These are phyloP conservation scores for Skeletonema potamos DNA, from an alignment of 108 stramenopile species.

Conservation along the genomic window DNA sequence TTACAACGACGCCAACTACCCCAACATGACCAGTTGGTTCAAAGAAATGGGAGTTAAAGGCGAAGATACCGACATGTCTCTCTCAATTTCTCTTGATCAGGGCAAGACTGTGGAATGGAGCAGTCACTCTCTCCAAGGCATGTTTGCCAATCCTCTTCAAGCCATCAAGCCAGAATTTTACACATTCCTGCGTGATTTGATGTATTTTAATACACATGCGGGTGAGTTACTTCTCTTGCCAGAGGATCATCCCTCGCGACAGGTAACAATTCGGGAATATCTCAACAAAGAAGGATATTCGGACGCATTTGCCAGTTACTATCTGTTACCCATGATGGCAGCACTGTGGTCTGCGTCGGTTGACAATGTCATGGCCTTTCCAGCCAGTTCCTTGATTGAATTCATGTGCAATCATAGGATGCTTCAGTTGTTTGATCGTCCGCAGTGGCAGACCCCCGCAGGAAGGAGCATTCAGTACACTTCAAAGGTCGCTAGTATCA, in stretches of 20 bases:
- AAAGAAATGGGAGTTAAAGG: conserved; percentile 64
- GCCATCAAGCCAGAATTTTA: conserved; percentile 68
- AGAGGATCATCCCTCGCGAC: conserved; percentile 64
- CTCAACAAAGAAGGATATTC: conserved; percentile 74
- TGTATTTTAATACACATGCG: conserved; percentile 85
- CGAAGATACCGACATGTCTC: conserved; percentile 85
- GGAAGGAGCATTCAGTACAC: conserved; percentile 84
- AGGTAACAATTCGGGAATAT: conserved; percentile 87
- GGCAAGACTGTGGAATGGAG: conserved; percentile 89
- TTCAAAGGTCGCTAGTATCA: conserved; percentile 52
- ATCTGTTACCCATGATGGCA: conserved; percentile 95
- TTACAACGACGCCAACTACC: conserved; percentile 93
- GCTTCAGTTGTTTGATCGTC: conserved; percentile 83
- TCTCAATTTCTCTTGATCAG: conserved; percentile 84
- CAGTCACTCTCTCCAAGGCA: conserved; percentile 64
- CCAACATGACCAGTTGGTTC: conserved; percentile 92
- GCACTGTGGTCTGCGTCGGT: conserved; percentile 89
- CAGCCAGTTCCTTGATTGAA: conserved; percentile 78
- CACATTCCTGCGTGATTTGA: conserved; percentile 79
- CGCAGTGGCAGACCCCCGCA: conserved; percentile 88
- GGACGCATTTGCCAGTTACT: conserved; percentile 76
- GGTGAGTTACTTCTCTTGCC: conserved; percentile 62
- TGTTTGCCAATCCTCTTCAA: conserved; percentile 74
- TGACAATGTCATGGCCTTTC: conserved; percentile 84
- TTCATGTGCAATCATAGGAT: conserved; percentile 97